phyloP scores from a whole-genome alignment of 192 early-diverging fungal species.

The Coemansia sp. region DNA sequence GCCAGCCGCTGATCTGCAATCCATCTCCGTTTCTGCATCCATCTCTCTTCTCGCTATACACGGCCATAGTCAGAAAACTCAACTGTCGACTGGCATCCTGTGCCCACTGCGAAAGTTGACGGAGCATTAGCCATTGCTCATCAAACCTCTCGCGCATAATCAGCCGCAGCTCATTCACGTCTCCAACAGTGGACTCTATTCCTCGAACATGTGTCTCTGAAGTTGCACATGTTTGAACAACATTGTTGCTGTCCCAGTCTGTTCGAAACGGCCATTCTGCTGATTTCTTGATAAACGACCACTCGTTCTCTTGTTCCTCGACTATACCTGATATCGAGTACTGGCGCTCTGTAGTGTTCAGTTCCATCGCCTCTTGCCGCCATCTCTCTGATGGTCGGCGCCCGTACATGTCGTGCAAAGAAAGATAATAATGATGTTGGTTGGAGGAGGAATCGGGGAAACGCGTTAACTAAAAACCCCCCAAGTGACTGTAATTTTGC shows the following conservation, averaged over 20 bases:
- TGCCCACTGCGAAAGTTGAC: constrained; percentile 27
- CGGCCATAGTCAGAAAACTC: constrained; percentile 9
- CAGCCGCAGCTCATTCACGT: constrained; percentile 17
- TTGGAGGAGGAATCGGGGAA: not conserved
- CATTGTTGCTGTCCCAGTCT: not conserved
- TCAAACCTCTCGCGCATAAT: constrained; percentile 31
- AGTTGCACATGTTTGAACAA: too few species aligned
- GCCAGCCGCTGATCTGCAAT: too few species aligned
- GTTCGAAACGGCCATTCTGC: not conserved
- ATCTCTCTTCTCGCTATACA: constrained; percentile 2
- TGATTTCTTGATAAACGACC: not conserved
- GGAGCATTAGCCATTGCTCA: constrained; percentile 41
- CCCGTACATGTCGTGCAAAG: not conserved
- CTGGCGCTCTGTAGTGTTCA: not conserved
- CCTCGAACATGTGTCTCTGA: not conserved
- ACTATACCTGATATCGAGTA: not conserved
- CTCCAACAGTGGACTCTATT: not conserved
- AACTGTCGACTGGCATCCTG: constrained; percentile 30
- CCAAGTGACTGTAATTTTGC: too few species aligned
- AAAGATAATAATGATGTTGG: too few species aligned
- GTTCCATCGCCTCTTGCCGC: not conserved
- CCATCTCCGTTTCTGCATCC: too few species aligned
- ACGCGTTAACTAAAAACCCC: too few species aligned
- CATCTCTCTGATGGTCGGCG: not conserved
- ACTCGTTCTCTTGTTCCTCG: not conserved